phyloP scores from a whole-genome alignment of 306 rosid genomes.

The Abrus precatorius region DNA sequence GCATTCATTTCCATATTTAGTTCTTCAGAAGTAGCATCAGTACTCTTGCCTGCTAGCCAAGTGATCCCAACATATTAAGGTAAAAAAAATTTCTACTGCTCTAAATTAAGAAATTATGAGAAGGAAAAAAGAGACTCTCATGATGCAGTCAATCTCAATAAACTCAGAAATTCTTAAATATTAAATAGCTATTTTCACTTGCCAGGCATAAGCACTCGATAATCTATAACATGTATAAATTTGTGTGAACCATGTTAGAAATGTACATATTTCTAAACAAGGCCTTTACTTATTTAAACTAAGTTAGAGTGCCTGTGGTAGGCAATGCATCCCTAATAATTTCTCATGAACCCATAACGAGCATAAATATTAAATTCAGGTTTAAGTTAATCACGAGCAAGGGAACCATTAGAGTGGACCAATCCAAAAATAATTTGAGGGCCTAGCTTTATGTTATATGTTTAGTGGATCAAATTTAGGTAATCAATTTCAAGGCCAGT shows the following conservation, averaged over 20 bases:
- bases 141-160: neutral
- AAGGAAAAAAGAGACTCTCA: neutral
- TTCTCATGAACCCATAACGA: slow-evolving; percentile 2
- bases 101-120: neutral
- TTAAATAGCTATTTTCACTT: too few species aligned
- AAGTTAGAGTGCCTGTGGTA: neutral
- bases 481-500: neutral
- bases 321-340: neutral
- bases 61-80: slow-evolving; percentile 18
- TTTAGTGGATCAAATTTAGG: slow-evolving; percentile 18
- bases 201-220: neutral
- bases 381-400: neutral
- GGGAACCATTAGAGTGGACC: neutral
- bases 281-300: neutral
- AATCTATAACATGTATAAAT: neutral
- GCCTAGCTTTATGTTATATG: slow-evolving; percentile 14
- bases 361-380: slow-evolving; percentile 1
- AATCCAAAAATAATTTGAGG: slow-evolving; percentile 11
- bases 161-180: neutral
- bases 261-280: neutral
- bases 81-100: slow-evolving; percentile 2
- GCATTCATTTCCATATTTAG: slow-evolving; percentile 62
- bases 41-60: slow-evolving; percentile 55
- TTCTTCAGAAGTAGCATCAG: slow-evolving; percentile 57
- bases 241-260: neutral